These are phyloP conservation scores for Colletotrichum sojae DNA, from an alignment of 2,329 filamentous ascomycete species.

Conservation along the genomic window DNA sequence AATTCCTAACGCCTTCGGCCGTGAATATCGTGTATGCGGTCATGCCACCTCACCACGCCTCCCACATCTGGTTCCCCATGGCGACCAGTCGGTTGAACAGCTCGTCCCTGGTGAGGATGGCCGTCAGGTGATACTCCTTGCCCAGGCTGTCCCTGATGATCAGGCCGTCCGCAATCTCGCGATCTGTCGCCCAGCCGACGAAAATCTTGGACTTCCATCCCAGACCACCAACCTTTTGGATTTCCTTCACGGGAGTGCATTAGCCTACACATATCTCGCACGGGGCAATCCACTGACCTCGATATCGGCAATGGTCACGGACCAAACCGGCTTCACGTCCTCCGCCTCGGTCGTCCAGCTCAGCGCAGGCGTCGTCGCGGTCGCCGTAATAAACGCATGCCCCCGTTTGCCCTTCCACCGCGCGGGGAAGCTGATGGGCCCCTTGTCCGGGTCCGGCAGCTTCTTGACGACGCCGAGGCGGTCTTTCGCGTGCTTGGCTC, in stretches of 20 bases:
- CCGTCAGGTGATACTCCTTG: slow-evolving; percentile 74
- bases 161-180: slow-evolving; percentile 82
- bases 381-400: slow-evolving; percentile 77
- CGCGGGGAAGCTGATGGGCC: slow-evolving; percentile 83
- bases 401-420: slow-evolving; percentile 80
- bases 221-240: slow-evolving; percentile 85
- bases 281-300: slow-evolving; percentile 42
- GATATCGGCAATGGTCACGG: slow-evolving; percentile 79
- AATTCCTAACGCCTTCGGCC: background rate
- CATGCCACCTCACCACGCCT: slow-evolving; percentile 69
- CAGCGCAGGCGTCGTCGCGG: slow-evolving; percentile 77
- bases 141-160: slow-evolving; percentile 74
- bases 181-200: slow-evolving; percentile 82
- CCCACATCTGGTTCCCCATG: slow-evolving; percentile 88
- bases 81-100: slow-evolving; percentile 84
- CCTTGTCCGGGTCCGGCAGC: slow-evolving; percentile 61
- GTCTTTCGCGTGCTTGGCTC: slow-evolving; percentile 74
- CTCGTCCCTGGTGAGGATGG: slow-evolving; percentile 80
- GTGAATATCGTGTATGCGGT: background rate
- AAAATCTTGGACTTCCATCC: slow-evolving; percentile 90
- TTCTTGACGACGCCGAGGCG: slow-evolving; percentile 77
- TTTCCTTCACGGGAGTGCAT: slow-evolving; percentile 56
- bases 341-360: slow-evolving; percentile 72
- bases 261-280: background rate
- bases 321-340: slow-evolving; percentile 75